These are phyloP conservation scores for Posidonia australis DNA, from an alignment of 106 monocot species.

Conservation along the genomic window DNA sequence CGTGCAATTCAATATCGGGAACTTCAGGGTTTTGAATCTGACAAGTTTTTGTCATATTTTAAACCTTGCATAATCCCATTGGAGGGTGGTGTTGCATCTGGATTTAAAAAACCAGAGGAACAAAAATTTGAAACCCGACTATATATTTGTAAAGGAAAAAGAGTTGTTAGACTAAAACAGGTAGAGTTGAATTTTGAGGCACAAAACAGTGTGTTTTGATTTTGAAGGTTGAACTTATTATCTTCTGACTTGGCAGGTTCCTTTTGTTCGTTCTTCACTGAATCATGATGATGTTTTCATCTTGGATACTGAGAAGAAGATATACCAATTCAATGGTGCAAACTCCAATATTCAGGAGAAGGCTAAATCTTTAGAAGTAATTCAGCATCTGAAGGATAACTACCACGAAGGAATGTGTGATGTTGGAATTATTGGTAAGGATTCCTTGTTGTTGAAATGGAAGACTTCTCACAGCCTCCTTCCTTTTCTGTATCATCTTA, in stretches of 20 bases:
- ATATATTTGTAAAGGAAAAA: conserved; percentile 57
- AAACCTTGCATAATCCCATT: conserved; percentile 65
- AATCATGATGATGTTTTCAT: conserved; percentile 32
- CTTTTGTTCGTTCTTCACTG: conserved; percentile 24
- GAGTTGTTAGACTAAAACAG: conserved; percentile 51
- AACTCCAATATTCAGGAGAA: conserved; percentile 28
- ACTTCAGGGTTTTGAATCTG: conserved; percentile 58
- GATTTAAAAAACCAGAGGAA: conserved; percentile 41
- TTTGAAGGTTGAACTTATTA: background rate
- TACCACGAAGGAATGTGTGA: conserved; percentile 27
- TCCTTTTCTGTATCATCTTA: conserved; percentile 1
- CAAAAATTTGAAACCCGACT: conserved; percentile 51
- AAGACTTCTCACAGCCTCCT: background rate
- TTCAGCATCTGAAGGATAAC: conserved; percentile 20
- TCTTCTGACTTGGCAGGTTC: conserved; percentile 13
- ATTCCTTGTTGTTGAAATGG: background rate
- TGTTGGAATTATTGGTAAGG: conserved; percentile 18
- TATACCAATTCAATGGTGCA: conserved; percentile 26
- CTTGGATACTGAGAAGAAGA: conserved; percentile 25
- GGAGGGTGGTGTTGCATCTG: conserved; percentile 61
- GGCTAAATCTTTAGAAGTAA: conserved; percentile 23
- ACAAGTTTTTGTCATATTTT: conserved; percentile 68
- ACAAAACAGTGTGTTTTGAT: background rate
- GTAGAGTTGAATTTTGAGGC: conserved; percentile 8
- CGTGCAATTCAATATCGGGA: conserved; percentile 64